Evolutionary conservation across 805 yeast species (phyloP), one percentile per base, ranked within the genome.

Genomic region (Hanseniaspora pseudoguilliermondii): DNA sequence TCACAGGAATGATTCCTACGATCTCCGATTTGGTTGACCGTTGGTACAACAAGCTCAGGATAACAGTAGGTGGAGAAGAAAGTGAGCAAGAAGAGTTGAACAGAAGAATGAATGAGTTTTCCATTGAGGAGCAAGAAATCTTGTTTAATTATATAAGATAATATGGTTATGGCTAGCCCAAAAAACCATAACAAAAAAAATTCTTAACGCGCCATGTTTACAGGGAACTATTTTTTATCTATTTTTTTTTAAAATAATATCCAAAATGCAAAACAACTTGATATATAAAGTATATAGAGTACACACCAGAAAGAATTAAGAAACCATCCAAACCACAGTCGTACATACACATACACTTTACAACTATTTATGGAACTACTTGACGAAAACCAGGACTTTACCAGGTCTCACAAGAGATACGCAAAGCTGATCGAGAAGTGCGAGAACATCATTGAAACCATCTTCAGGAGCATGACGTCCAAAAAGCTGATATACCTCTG

Each of bases 1-100:
- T 89, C 0, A 80, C 90, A 0, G 89, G 90, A 0, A 70, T 83
- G 72, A 69, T 84, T 21, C 75, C 82, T 23, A 81, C 84, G 20
- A 77, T 83, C 5, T 77, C 82, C 43, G 87, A 81, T 16, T 47
- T 56, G 15, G 49, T 56, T 10, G 58, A 56, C 35, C 47, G 36
- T 27, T 55, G 49, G 49, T 53, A 53, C n/a, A 53, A 32, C 34
- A 53, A 53, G 34, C n/a, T 53, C n/a, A 25, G 11, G 18, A 20
- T 46, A 3, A 38, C 35, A 3, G 50, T 44, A 8, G 23, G 21
- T 20, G 44, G 40, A 2, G 27, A 38, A 7, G 49, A 52, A 5
- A 27, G 36, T 18, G 39, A 27, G 23, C n/a, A 18, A 3, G 44
- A 75, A 82, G 82, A 80, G 81, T 56, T 67, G 66, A 0, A 18